Conservation (phyloP, 768 basidiomycete species). For the Scleroderma bovista region DNA sequence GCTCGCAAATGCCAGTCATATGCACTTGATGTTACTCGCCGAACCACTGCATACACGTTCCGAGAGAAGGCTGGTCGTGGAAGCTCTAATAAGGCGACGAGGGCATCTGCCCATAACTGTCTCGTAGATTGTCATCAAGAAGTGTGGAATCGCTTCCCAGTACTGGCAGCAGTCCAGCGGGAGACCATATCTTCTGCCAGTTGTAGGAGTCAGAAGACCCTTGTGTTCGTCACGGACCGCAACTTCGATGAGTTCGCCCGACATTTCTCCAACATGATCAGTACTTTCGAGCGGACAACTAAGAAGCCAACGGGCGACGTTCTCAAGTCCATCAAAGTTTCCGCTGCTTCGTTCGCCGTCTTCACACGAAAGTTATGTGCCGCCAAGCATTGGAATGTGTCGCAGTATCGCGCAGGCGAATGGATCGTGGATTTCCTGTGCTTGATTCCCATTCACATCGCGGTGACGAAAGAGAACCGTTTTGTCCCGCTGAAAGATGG, state of each 20-base stretch:
- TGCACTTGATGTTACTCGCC: slow-evolving; percentile 44
- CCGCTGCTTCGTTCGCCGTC: slow-evolving; percentile 16
- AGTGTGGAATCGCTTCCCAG: slow-evolving; percentile 52
- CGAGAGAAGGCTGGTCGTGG: slow-evolving; percentile 31
- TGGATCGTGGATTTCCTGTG: slow-evolving; percentile 53
- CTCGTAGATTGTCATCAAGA: slow-evolving; percentile 46
- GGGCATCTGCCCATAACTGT: slow-evolving; percentile 35
- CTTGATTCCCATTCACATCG: slow-evolving; percentile 54
- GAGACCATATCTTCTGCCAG: slow-evolving; percentile 31
- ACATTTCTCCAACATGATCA: slow-evolving; percentile 39
- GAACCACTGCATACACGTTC: slow-evolving; percentile 50
- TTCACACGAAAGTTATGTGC: slow-evolving; percentile 9
- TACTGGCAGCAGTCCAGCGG: slow-evolving; percentile 41
- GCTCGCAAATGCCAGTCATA: slow-evolving; percentile 32
- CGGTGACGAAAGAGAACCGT: slow-evolving; percentile 47
- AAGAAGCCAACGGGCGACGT: slow-evolving; percentile 42
- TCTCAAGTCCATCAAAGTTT: slow-evolving; percentile 31
- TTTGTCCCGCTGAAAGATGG: slow-evolving; percentile 53
- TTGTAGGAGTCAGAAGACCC: slow-evolving; percentile 21
- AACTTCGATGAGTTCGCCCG: slow-evolving; percentile 25
- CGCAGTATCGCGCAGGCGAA: slow-evolving; percentile 41
- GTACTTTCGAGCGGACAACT: slow-evolving; percentile 38
- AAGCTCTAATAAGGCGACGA: slow-evolving; percentile 3
- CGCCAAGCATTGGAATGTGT: slow-evolving; percentile 18
- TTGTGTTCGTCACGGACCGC: slow-evolving; percentile 37